Base-by-base conservation (phyloP, 2,329 filamentous ascomycete genomes). In the Pezicula rhizophila region DNA sequence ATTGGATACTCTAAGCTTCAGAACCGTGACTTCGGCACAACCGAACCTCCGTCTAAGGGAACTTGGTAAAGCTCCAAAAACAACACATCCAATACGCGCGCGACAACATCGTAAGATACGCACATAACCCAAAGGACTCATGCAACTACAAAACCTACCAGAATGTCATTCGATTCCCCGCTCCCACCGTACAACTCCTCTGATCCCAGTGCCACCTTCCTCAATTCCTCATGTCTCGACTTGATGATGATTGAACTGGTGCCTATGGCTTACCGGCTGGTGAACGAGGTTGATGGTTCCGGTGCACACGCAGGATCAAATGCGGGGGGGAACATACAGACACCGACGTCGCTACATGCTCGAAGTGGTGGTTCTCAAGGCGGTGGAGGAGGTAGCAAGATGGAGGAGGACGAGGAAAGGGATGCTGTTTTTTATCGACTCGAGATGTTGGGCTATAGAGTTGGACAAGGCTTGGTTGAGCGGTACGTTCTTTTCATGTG, bases 181-280 rank as follows among this genome's bases (percentile, higher is more conserved):
- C 73, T 82, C 61, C 83, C 84, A 2, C 80, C 82, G 12, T 85
- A 80, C 73, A 86, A 84, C 68, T 74, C 82, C 58, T 78, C 78
- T 56, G 89, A 95, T 69, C 86, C 88, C 34, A 76, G 76, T 51
- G 85, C 87, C 50, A 81, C 82, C 52, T 87, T 91, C 70, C 77
- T 96, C 60, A 85, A 80, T 71, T 82, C 85, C 49, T 93, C 92
- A 42, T 90, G 87, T 66, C 82, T 99, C 61, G 93, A 99, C 69
- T 86, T 99, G 60, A 80, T 99, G 49, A 80, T 99, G 60, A 97
- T 97, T 65, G 93, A 99, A 73, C 81, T 99, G 48, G 93, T 99
- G 14, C 93, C 93, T 35, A 85, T 97, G 75, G 88, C 92, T 5
- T 89, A 95, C 68, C 84, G 93, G 56, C 78, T 97, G 53, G 84